A percentile compares a stretch with the other conserved stretches of the same genome.
Conservation (phyloP, 2,329 filamentous ascomycete species). For the Hansfordia pulvinata region DNA sequence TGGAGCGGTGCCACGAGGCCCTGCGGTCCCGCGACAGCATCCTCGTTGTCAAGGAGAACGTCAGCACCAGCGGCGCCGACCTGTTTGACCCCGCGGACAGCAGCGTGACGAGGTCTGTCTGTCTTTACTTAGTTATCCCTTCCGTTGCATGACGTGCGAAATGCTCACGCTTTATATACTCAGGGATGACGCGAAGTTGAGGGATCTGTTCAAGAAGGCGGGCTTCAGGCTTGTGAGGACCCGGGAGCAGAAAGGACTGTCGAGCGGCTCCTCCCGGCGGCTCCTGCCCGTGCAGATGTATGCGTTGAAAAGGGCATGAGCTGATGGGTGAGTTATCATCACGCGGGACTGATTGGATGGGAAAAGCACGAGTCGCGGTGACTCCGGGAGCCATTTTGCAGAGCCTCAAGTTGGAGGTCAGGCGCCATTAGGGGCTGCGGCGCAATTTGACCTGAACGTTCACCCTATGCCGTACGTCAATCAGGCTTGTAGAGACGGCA, state of each 20-base stretch:
- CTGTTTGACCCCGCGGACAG: slow-evolving; percentile 65
- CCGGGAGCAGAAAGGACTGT: slow-evolving; percentile 50
- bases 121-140: slow-evolving; percentile 1
- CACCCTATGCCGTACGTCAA: no score
- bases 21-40: slow-evolving; percentile 27
- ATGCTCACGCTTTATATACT: slow-evolving; percentile 2
- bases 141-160: background rate
- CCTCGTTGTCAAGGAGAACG: slow-evolving; percentile 73
- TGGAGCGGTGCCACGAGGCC: slow-evolving; percentile 42
- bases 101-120: slow-evolving; percentile 52
- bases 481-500: no score
- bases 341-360: no score
- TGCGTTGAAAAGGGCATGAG: no score
- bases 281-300: slow-evolving; percentile 57
- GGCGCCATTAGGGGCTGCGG: no score
- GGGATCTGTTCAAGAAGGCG: slow-evolving; percentile 52
- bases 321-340: no score
- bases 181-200: slow-evolving; percentile 61
- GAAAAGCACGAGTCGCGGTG: no score
- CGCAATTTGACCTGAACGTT: no score
- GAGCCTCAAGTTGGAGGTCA: no score
- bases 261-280: slow-evolving; percentile 34
- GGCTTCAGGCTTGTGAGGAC: slow-evolving; percentile 54
- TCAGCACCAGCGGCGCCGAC: slow-evolving; percentile 44
- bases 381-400: no score